These are phyloP conservation scores for Amaranthus hypochondriacus DNA, from an alignment of 148 eudicot species.

Conservation along the genomic window DNA sequence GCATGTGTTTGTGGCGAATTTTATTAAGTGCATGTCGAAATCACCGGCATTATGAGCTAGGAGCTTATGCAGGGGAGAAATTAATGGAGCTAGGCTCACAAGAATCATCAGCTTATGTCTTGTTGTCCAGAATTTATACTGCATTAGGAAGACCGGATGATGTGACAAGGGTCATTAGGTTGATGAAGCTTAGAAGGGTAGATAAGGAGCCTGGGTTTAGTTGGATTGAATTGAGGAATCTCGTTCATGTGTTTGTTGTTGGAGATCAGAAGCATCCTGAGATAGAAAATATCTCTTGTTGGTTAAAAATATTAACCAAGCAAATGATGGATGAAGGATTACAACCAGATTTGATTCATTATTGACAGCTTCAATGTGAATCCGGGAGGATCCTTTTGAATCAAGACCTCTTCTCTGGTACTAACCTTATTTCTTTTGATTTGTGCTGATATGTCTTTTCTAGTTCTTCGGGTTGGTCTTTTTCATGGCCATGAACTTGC, in stretches of 20 bases:
- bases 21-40: constrained; percentile 54
- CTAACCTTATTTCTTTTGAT: not conserved
- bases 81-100: constrained; percentile 58
- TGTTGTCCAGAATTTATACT: constrained; percentile 49
- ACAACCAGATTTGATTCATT: constrained; percentile 30
- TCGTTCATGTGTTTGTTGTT: constrained; percentile 54
- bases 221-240: constrained; percentile 61
- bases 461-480: not conserved
- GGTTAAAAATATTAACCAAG: constrained; percentile 38
- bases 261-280: constrained; percentile 61
- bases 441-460: not conserved
- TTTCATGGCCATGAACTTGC: too few relatives aligned
- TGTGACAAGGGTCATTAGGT: constrained; percentile 45
- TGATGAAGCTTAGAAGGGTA: constrained; percentile 53
- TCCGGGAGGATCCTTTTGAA: constrained; percentile 3
- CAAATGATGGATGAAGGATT: constrained; percentile 50
- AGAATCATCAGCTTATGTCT: constrained; percentile 60
- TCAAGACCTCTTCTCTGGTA: constrained; percentile 13
- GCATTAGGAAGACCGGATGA: constrained; percentile 44
- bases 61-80: constrained; percentile 69
- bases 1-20: constrained; percentile 53
- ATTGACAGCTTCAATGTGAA: constrained; percentile 14
- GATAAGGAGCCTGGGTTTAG: constrained; percentile 67
- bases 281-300: constrained; percentile 29
- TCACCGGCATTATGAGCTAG: constrained; percentile 45